Conservation (phyloP, 73 alveolate species). For the Paramecium caudatum region DNA sequence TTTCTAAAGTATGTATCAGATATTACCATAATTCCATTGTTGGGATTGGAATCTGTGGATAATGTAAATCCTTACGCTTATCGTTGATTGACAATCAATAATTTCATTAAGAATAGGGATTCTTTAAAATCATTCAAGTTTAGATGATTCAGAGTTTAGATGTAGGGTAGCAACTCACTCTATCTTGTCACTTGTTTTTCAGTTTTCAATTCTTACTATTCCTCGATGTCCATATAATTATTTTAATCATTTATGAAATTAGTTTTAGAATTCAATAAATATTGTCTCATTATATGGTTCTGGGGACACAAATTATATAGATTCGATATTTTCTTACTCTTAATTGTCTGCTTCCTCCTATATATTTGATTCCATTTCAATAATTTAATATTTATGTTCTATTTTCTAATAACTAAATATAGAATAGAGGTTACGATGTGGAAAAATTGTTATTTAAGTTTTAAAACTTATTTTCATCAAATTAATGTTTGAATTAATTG, state of each 20-base stretch:
- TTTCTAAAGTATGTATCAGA: conserved; percentile 45
- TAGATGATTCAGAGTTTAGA: not conserved
- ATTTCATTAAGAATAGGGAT: conserved; percentile 9
- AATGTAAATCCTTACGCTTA: conserved; percentile 44
- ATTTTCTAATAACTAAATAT: no score
- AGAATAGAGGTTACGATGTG: no score
- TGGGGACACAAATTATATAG: no score
- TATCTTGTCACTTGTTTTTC: not conserved
- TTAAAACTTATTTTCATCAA: conserved; percentile 13
- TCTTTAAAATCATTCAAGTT: conserved; percentile 4
- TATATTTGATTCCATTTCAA: no score
- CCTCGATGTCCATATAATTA: conserved; percentile 16
- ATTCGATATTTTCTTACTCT: no score
- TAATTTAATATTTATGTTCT: no score
- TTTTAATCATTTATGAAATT: no score
- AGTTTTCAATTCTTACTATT: not conserved
- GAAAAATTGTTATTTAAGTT: not conserved
- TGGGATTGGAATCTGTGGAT: conserved; percentile 51
- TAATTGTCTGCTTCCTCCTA: no score
- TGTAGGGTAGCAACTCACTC: not conserved
- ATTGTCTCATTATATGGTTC: no score
- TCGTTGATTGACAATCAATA: not conserved
- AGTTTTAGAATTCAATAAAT: no score
- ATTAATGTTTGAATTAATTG: conserved; percentile 33
- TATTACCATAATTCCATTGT: conserved; percentile 45